phyloP scores from a whole-genome alignment of 2,329 filamentous ascomycete species.

The Chaetomium strumarium region DNA sequence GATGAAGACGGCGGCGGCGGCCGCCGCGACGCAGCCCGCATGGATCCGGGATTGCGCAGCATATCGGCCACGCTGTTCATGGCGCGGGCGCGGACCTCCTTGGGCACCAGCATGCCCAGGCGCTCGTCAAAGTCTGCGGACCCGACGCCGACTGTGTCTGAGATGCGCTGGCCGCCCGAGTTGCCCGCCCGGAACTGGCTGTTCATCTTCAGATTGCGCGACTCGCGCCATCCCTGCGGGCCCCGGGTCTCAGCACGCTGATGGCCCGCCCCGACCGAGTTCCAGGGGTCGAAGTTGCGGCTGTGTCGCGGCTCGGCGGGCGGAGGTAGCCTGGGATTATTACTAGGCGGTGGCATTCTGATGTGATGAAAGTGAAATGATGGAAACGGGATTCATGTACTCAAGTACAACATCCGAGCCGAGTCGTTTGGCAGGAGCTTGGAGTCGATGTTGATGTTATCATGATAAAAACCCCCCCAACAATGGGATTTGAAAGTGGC shows the following conservation, averaged over 20 bases:
- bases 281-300: conserved; percentile 60
- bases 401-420: neutral
- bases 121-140: conserved; percentile 49
- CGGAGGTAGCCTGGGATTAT: conserved; percentile 26
- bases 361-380: neutral
- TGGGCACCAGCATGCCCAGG: conserved; percentile 39
- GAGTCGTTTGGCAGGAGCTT: neutral
- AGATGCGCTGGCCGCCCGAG: conserved; percentile 54
- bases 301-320: conserved; percentile 38
- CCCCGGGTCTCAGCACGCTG: conserved; percentile 68
- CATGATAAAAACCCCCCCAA: no score
- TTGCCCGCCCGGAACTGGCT: conserved; percentile 58
- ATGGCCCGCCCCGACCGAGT: conserved; percentile 69
- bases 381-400: neutral
- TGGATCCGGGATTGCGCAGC: conserved; percentile 42
- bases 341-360: conserved; percentile 18
- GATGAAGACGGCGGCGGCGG: conserved; percentile 3
- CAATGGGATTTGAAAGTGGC: no score
- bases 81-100: conserved; percentile 36
- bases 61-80: conserved; percentile 48
- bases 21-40: conserved; percentile 27
- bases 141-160: conserved; percentile 60
- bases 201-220: conserved; percentile 61
- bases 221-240: conserved; percentile 63
- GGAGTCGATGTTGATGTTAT: no score